A percentile compares a stretch with the other conserved stretches of the same genome.
Conservation (phyloP, 352 stramenopile species). For the Pythium apleroticum region DNA sequence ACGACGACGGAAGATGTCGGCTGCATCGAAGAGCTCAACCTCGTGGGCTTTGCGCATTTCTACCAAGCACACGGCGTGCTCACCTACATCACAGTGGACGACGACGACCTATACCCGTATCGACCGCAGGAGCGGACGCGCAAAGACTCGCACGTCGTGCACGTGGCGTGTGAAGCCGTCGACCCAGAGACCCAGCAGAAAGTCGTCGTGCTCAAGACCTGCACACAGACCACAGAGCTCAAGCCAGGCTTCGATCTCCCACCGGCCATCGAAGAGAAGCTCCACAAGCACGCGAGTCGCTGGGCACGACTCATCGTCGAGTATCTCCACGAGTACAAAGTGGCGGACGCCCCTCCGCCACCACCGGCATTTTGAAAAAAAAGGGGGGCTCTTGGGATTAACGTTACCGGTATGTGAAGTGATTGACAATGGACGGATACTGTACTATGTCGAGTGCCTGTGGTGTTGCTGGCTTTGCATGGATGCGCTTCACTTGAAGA, state of each 20-base stretch:
- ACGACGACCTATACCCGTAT: slow-evolving; percentile 47
- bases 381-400: too few species aligned
- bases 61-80: slow-evolving; percentile 32
- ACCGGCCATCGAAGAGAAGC: background rate
- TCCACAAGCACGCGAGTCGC: background rate
- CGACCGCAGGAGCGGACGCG: slow-evolving; percentile 22
- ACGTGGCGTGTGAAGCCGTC: slow-evolving; percentile 6
- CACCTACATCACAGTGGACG: slow-evolving; percentile 33
- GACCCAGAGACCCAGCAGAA: background rate
- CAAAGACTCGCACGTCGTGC: slow-evolving; percentile 25
- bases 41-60: slow-evolving; percentile 26
- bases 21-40: slow-evolving; percentile 18
- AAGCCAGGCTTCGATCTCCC: background rate
- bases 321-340: background rate
- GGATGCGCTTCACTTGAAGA: too few species aligned
- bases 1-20: slow-evolving; percentile 25
- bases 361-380: too few species aligned
- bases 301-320: background rate
- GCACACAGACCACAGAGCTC: background rate
- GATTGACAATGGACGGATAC: too few species aligned
- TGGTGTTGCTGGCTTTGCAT: too few species aligned
- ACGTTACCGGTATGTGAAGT: too few species aligned
- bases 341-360: background rate
- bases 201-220: slow-evolving; percentile 8
- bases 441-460: too few species aligned